These are phyloP conservation scores for Xylaria multiplex DNA, from an alignment of 2,329 filamentous ascomycete species.

Conservation along the genomic window DNA sequence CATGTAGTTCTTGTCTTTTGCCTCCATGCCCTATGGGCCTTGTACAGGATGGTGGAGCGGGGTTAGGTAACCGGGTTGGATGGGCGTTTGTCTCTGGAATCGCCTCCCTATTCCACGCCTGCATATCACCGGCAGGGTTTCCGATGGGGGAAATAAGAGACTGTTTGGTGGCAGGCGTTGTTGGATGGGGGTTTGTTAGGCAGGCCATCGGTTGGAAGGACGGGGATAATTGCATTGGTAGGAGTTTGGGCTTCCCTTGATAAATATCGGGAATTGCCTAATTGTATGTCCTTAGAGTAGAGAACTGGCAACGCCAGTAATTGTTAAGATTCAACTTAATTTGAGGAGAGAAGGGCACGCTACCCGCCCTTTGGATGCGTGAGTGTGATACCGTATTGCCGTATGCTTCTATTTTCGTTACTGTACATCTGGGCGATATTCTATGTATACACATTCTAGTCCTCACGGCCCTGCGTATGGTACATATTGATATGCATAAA, in stretches of 20 bases:
- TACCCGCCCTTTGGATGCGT: background rate
- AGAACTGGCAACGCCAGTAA: background rate
- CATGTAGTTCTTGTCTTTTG: background rate
- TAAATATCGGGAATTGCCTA: background rate
- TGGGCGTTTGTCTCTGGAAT: background rate
- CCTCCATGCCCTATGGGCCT: no score
- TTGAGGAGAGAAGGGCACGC: no score
- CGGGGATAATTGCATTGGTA: slow-evolving; percentile 16
- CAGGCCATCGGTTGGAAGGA: background rate
- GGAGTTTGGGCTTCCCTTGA: slow-evolving; percentile 22
- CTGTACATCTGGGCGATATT: slow-evolving; percentile 14
- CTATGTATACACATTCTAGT: slow-evolving; percentile 12
- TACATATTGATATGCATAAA: background rate
- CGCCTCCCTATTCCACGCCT: background rate
- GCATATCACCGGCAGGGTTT: background rate
- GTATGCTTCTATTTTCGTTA: slow-evolving; percentile 1
- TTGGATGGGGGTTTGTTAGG: background rate
- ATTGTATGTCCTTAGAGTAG: background rate
- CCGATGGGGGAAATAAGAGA: background rate
- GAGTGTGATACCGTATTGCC: background rate
- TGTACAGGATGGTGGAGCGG: background rate
- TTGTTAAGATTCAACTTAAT: background rate
- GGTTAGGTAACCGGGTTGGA: background rate
- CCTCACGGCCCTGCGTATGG: background rate
- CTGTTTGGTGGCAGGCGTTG: no score